These are phyloP conservation scores for Clarireedia monteithiana DNA, from an alignment of 2,329 filamentous ascomycete genomes.

Conservation along the genomic window DNA sequence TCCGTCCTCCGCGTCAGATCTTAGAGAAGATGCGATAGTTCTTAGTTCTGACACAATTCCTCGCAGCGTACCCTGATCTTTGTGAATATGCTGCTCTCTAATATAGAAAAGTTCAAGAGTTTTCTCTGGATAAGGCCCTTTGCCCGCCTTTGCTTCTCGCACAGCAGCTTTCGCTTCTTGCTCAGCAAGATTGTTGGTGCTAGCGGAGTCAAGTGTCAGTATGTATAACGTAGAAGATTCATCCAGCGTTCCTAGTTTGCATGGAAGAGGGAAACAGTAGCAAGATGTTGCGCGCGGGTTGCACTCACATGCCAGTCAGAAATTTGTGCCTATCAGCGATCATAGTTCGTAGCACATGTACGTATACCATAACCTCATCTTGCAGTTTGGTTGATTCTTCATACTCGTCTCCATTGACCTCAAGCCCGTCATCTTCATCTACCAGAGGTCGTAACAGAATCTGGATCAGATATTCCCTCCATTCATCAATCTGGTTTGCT, in stretches of 20 bases:
- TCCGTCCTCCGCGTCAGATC: slow-evolving; percentile 47
- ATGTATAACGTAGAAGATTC: too few species aligned
- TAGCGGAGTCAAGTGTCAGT: too few species aligned
- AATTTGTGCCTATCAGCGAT: slow-evolving; percentile 73
- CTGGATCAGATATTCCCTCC: slow-evolving; percentile 65
- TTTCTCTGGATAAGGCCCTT: slow-evolving; percentile 64
- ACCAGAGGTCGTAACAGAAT: slow-evolving; percentile 69
- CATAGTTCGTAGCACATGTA: slow-evolving; percentile 66
- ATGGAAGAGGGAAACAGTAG: too few species aligned
- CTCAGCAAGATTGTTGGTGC: slow-evolving; percentile 61
- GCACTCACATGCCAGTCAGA: slow-evolving; percentile 55
- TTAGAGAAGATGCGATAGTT: slow-evolving; percentile 49
- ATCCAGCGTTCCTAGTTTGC: too few species aligned
- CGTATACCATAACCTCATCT: slow-evolving; percentile 82
- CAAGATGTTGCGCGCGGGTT: too few species aligned
- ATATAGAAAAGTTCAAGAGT: slow-evolving; percentile 43
- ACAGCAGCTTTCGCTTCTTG: slow-evolving; percentile 58
- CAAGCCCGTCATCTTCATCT: slow-evolving; percentile 70
- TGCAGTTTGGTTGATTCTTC: slow-evolving; percentile 80
- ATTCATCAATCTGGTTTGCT: slow-evolving; percentile 61
- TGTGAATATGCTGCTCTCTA: slow-evolving; percentile 42
- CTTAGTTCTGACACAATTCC: slow-evolving; percentile 64
- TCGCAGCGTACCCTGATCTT: slow-evolving; percentile 56
- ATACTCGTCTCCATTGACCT: slow-evolving; percentile 84
- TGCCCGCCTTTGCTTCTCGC: slow-evolving; percentile 49